Evolutionary conservation across 2,329 filamentous ascomycete species (phyloP).

Genomic region (Aspergillus eucalypticola): DNA sequence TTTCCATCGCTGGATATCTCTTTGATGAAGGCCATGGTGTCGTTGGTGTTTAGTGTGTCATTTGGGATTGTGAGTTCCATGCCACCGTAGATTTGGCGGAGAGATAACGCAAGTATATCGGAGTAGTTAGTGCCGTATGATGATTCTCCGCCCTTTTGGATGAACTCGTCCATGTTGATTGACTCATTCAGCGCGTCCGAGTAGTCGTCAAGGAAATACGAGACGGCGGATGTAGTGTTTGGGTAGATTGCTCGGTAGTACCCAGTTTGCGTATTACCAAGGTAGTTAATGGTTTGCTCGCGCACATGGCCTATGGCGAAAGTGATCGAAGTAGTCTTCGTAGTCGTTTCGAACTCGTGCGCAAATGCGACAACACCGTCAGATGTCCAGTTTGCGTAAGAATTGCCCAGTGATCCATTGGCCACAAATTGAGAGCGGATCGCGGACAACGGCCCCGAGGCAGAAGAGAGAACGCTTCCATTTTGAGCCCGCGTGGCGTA

Average conservation of each 20-base stretch:
- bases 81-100: conserved; percentile 42
- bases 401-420: conserved; percentile 29
- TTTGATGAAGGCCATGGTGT: conserved; percentile 39
- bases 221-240: conserved; percentile 31
- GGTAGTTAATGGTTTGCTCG: conserved; percentile 39
- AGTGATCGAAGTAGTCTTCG: conserved; percentile 28
- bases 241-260: conserved; percentile 38
- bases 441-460: conserved; percentile 26
- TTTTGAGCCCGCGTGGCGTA: conserved; percentile 35
- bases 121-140: conserved; percentile 37
- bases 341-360: conserved; percentile 37
- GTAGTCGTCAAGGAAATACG: conserved; percentile 42
- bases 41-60: conserved; percentile 30
- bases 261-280: conserved; percentile 34
- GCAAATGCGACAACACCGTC: conserved; percentile 35
- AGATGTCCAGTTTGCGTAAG: conserved; percentile 26
- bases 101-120: conserved; percentile 39
- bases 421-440: conserved; percentile 33
- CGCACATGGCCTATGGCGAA: conserved; percentile 43
- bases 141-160: conserved; percentile 21
- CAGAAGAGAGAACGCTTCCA: conserved; percentile 25
- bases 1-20: conserved; percentile 46
- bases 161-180: conserved; percentile 27
- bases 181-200: conserved; percentile 35
- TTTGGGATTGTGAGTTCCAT: conserved; percentile 40